Percentiles rank a stretch among this genome's conserved stretches.
Evolutionary conservation across 2,329 filamentous ascomycete genomes (phyloP).

Genomic region (Claviceps africana): DNA sequence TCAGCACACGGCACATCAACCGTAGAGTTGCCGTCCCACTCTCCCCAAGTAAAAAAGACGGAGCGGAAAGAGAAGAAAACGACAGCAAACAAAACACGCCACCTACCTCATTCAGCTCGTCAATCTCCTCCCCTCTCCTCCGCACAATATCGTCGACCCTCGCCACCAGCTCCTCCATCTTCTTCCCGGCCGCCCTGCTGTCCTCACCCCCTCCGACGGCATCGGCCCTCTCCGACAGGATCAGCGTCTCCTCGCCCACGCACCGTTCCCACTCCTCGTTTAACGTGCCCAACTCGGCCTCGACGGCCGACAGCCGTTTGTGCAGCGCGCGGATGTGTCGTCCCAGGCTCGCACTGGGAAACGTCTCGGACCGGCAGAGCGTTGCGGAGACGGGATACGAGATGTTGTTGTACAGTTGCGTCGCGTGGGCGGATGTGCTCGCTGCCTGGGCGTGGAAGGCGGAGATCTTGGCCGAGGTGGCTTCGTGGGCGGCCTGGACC

Average conservation of each 20-base stretch:
- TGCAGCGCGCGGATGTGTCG: slow-evolving; percentile 14
- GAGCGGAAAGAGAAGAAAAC: background rate
- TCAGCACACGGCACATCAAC: background rate
- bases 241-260: slow-evolving; percentile 8
- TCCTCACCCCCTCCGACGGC: background rate
- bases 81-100: no score
- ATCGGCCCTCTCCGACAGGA: slow-evolving; percentile 9
- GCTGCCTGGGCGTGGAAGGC: slow-evolving; percentile 10
- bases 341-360: slow-evolving; percentile 13
- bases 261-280: slow-evolving; percentile 15
- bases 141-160: slow-evolving; percentile 13
- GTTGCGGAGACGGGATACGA: slow-evolving; percentile 18
- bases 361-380: slow-evolving; percentile 13
- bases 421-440: slow-evolving; percentile 7
- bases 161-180: slow-evolving; percentile 6
- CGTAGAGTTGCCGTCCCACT: background rate
- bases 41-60: background rate
- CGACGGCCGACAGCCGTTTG: slow-evolving; percentile 10
- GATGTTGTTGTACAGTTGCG: slow-evolving; percentile 18
- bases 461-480: slow-evolving; percentile 11
- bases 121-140: slow-evolving; percentile 10
- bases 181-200: background rate
- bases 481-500: slow-evolving; percentile 11
- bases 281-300: slow-evolving; percentile 12
- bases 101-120: slow-evolving; percentile 17